Base-by-base conservation (phyloP, 805 yeast genomes). In the Teunomyces stri region DNA sequence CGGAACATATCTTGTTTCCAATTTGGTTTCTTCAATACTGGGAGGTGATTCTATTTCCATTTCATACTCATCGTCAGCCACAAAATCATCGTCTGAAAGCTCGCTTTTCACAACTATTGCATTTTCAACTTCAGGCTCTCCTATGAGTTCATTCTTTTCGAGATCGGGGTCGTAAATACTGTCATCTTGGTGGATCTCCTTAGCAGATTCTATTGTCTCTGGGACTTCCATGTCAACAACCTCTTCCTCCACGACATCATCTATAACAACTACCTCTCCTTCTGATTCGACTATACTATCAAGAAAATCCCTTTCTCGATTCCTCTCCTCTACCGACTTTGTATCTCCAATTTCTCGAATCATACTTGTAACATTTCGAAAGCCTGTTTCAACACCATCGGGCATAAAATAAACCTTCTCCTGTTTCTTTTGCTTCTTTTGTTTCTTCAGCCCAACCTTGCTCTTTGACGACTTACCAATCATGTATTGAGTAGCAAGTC, bases 391-490 rank as follows among this genome's bases (percentile, higher is more conserved):
- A 4, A 81, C 91, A 56, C 81, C 74, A 52, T 83, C 87, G 0
- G 94, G 94, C 88, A 86, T 82, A 61, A 81, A 82, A 52, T 86
- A 86, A 39, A 65, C 68, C 60, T 84, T 79, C 18, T 56, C 45
- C 15, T 50, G 33, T 39, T 51, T 68, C 25, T 45, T 36, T 46
- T 48, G 51, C 21, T 46, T n/a, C 44, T 53, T 36, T 46, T 48
- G 51, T 21, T 46, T n/a, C 44, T 53, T 59, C 27, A 46, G 46
- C 33, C 41, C 49, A 50, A n/a, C 13, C 16, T 45, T 50, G 20
- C 53, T 51, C 15, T 31, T 47, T 7, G 43, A 35, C 30, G 60
- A 54, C 34, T 70, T 68, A 1, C 75, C 78, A 18, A 74, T 64
- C 80, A 84, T 84, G 44, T 81, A 76, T 53, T 79, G 82, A 1